Evolutionary conservation across 1,139 yeast species (phyloP).

Genomic region (Yamadazyma sp.): DNA sequence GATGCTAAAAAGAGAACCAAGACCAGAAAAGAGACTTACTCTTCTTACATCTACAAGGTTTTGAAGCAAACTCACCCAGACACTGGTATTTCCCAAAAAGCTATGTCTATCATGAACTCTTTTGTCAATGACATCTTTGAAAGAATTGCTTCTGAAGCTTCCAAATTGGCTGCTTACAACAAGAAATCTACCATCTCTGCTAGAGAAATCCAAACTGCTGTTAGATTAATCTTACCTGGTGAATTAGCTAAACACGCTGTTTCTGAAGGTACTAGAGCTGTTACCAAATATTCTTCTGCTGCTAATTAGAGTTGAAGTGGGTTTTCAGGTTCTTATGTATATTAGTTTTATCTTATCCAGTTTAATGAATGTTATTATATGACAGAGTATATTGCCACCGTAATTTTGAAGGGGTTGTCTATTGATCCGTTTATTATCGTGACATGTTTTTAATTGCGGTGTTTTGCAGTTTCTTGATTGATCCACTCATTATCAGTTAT

Average conservation of each 20-base stretch:
- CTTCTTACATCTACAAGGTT: slow-evolving; percentile 97
- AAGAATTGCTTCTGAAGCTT: slow-evolving; percentile 97
- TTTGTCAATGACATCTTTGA: slow-evolving; percentile 95
- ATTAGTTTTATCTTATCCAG: slow-evolving; percentile 11
- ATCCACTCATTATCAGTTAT: slow-evolving; percentile 7
- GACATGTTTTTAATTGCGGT: not conserved
- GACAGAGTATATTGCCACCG: too few relatives aligned
- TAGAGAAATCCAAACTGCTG: slow-evolving; percentile 99
- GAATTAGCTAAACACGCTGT: slow-evolving; percentile 99
- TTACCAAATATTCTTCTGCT: slow-evolving; percentile 96
- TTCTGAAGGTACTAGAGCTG: slow-evolving; percentile 99
- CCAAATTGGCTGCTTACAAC: slow-evolving; percentile 99
- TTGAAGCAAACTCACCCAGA: slow-evolving; percentile 99
- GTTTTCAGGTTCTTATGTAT: slow-evolving; percentile 10
- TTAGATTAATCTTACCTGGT: slow-evolving; percentile 98
- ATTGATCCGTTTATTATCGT: not conserved
- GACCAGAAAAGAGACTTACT: slow-evolving; percentile 98
- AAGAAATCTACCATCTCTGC: slow-evolving; percentile 98
- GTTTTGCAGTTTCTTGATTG: not conserved
- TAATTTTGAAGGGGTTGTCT: too few relatives aligned
- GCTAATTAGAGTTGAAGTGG: slow-evolving; percentile 34
- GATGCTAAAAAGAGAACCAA: slow-evolving; percentile 93
- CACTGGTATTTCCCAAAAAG: slow-evolving; percentile 99
- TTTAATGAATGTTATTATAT: slow-evolving; percentile 16
- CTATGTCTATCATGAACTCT: slow-evolving; percentile 99